Evolutionary conservation across 2,329 filamentous ascomycete genomes (phyloP).

Genomic region (Penicillium sp.): DNA sequence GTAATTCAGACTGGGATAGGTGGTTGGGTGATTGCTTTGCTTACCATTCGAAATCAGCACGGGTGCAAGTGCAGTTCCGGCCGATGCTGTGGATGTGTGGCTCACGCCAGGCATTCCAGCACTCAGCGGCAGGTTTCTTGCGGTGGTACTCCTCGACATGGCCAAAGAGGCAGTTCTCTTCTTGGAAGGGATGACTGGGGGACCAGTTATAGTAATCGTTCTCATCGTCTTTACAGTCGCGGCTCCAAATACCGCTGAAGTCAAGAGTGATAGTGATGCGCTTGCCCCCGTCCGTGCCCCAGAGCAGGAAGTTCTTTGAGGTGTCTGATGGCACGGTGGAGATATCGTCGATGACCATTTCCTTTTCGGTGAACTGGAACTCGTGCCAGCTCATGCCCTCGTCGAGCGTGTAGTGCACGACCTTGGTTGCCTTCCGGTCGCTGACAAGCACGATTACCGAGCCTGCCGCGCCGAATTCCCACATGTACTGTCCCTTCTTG

Average conservation of each 20-base stretch:
- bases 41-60: constrained; percentile 90
- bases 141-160: constrained; percentile 86
- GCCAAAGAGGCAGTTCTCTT: constrained; percentile 85
- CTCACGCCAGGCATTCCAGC: constrained; percentile 77
- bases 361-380: constrained; percentile 69
- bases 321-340: constrained; percentile 86
- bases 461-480: constrained; percentile 94
- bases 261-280: constrained; percentile 80
- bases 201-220: constrained; percentile 82
- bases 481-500: constrained; percentile 85
- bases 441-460: constrained; percentile 87
- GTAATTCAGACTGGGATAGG: neutral
- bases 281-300: constrained; percentile 64
- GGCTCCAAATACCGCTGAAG: constrained; percentile 76
- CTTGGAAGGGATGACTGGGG: constrained; percentile 75
- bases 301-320: constrained; percentile 87
- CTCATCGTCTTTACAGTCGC: constrained; percentile 62
- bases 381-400: constrained; percentile 78
- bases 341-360: constrained; percentile 74
- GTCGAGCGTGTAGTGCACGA: constrained; percentile 73
- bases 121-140: constrained; percentile 75
- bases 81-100: constrained; percentile 68
- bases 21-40: constrained; percentile 31
- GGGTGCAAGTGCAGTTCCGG: constrained; percentile 77
- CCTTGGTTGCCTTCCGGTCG: constrained; percentile 65